A percentile compares a stretch with the other conserved stretches of the same genome.
These are phyloP conservation scores for Juglanconis oblonga DNA, from an alignment of 2,329 filamentous ascomycete species.

Conservation along the genomic window DNA sequence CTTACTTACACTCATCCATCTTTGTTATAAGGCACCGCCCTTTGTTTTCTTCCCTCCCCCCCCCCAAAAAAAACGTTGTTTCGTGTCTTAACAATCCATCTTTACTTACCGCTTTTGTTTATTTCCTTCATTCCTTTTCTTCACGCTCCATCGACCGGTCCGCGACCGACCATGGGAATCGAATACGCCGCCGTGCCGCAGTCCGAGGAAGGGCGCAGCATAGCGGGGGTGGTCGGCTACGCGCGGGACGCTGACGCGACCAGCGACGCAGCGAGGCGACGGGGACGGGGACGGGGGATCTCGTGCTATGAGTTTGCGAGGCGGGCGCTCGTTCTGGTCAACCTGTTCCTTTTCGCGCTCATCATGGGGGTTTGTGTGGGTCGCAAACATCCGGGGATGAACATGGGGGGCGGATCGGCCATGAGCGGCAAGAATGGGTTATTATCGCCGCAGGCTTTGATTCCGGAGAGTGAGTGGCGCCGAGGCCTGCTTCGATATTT, in stretches of 20 bases:
- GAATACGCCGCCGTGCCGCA: not conserved
- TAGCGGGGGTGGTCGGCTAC: not conserved
- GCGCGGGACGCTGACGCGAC: not conserved
- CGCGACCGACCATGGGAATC: not conserved
- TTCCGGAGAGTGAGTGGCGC: slow-evolving; percentile 14
- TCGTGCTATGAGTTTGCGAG: slow-evolving; percentile 1
- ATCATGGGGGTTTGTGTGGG: slow-evolving; percentile 11
- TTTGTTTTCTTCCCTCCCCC: not conserved
- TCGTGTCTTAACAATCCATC: too few species aligned
- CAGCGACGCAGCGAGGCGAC: not conserved
- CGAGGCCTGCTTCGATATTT: too few species aligned
- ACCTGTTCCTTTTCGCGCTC: not conserved
- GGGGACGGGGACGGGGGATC: not conserved
- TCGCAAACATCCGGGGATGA: slow-evolving; percentile 1
- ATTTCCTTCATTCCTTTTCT: not conserved
- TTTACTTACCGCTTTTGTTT: too few species aligned
- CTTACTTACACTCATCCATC: not conserved
- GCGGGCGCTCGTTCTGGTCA: not conserved
- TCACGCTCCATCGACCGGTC: too few species aligned
- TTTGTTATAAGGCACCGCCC: not conserved
- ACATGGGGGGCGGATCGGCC: not conserved
- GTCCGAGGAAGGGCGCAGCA: not conserved
- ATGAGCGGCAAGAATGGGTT: not conserved
- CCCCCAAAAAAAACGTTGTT: too few species aligned
- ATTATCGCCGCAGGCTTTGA: slow-evolving; percentile 7